Evolutionary conservation across 768 basidiomycete species (phyloP), one percentile per base, ranked within the genome.

Genomic region (Guyanaporus albipodus): DNA sequence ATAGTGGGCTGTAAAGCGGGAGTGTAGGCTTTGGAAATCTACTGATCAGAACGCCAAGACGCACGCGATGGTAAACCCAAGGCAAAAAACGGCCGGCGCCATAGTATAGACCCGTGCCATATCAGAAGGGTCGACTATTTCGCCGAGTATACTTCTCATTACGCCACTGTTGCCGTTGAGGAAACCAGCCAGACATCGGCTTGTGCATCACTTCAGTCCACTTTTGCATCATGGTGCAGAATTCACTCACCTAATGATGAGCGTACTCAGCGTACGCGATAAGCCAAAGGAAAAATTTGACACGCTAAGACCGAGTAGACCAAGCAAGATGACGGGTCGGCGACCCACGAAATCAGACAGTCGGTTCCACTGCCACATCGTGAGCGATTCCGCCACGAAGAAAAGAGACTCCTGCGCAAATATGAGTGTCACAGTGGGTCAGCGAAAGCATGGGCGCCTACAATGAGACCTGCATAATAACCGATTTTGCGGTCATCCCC

Each of bases 81-180:
- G 11, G 14, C 36, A 42, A 29, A 51, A 49, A 4, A 27, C n/a
- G 15, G 36, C 23, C 18, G 50, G 46, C 11, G 34, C n/a, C 14
- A 63, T 27, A 15, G 65, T 49, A 46, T 70, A 68, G 8, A 56
- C 73, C n/a, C 64, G 62, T 2, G 73, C 68, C 59, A 64, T 66
- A 42, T 61, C 68, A 31, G 54, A 62, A n/a, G 47, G 52, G 31
- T 71, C 28, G 74, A 79, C 80, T 32, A 85, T 64, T 50, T 85
- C 83, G 0, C 75, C 83, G 64, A 87, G 74, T 46, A 79, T 76
- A 48, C 79, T 83, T 58, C 86, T 88, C 74, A 85, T 80, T 22
- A 87, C 83, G 6, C 78, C 68, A 2, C 67, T 10, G 32, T 73
- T 73, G 8, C 72, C 72, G 31, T 71, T 72, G 17, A 71, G 50